Base-by-base conservation (phyloP, 129 eudicot genomes). In the Artemisia tridentata region DNA sequence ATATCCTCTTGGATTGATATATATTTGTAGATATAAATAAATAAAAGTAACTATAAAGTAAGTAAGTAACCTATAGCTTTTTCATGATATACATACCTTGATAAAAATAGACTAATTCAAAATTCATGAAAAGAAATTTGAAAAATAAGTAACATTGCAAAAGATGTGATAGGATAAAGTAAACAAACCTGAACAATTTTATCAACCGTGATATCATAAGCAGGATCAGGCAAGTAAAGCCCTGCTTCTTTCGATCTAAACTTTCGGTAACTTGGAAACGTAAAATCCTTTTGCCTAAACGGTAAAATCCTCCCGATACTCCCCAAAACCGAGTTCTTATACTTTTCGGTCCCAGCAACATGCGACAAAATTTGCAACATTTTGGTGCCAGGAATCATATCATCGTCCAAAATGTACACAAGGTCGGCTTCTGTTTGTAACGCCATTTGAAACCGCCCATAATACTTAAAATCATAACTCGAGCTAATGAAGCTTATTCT, bases 271-370 rank as follows among this genome's bases (percentile, higher is more conserved):
- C 98, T 93, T 3, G 98, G 98, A 83, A 93, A 93, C 4, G 95
- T 85, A 49, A 87, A 93, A 65, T 93, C 98, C 82, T 83, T 89
- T 67, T 87, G 96, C 56, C 98, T 72, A 53, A 93, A 93, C 11
- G 98, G 98, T 75, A 93, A 79, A 57, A 93, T 87, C 88, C 98
- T 79, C 23, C 98, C 98, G 16, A 93, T 93, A 68, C 98, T 93
- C 2, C 98, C 98, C 70, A 93, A 69, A 64, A 93, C 96, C 21
- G 97, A 87, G 76, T 93, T 93, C 83, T 84, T 80, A 58, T 93
- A 93, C 83, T 93, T 93, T 11, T 85, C 92, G 3, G 98, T 93
- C 38, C 98, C 98, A 11, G 97, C 90, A 1, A 93, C 96, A 54
- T 93, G 98, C 3, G 98, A 83, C 67, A 93, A 57, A 20, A 93